Conservation (phyloP, 441 rosid species). For the Viola pubescens region DNA sequence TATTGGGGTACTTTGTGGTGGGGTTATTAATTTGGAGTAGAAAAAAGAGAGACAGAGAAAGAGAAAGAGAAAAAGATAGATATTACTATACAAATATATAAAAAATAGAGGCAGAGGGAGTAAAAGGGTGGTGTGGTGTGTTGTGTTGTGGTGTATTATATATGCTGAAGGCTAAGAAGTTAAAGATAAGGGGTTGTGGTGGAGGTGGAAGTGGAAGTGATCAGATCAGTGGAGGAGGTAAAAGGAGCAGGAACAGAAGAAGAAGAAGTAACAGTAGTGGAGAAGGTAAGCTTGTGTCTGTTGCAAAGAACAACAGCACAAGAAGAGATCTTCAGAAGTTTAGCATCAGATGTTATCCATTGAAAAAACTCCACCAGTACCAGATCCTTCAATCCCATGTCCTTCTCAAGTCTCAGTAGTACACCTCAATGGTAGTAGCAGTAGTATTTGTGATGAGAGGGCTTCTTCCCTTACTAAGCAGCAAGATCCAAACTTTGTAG, state of each 20-base stretch:
- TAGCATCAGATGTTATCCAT: conserved; percentile 90
- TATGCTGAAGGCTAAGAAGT: conserved; percentile 72
- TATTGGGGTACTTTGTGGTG: conserved; percentile 17
- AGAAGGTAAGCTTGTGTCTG: conserved; percentile 52
- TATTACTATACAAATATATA: background rate
- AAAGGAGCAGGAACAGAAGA: background rate
- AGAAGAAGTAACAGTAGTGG: conserved; percentile 10
- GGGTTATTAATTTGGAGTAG: conserved; percentile 20
- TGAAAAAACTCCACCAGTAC: conserved; percentile 52
- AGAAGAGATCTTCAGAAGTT: conserved; percentile 41
- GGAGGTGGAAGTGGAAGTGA: conserved; percentile 21
- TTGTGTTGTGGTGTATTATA: conserved; percentile 22
- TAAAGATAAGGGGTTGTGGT: conserved; percentile 35
- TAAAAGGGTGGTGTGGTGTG: conserved; percentile 18
- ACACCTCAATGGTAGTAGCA: conserved; percentile 34
- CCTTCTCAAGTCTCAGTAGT: conserved; percentile 27
- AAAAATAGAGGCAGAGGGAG: conserved; percentile 1
- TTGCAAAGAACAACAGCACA: conserved; percentile 47
- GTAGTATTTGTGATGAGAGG: conserved; percentile 39
- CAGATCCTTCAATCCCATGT: conserved; percentile 54
- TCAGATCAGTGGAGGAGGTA: background rate
- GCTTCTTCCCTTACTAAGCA: conserved; percentile 28
- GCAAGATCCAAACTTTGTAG: conserved; percentile 25
- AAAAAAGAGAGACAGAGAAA: conserved; percentile 3
- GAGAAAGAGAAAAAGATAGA: conserved; percentile 9